Base-by-base conservation (phyloP, 2,329 filamentous ascomycete species). In the Fusarium citri region DNA sequence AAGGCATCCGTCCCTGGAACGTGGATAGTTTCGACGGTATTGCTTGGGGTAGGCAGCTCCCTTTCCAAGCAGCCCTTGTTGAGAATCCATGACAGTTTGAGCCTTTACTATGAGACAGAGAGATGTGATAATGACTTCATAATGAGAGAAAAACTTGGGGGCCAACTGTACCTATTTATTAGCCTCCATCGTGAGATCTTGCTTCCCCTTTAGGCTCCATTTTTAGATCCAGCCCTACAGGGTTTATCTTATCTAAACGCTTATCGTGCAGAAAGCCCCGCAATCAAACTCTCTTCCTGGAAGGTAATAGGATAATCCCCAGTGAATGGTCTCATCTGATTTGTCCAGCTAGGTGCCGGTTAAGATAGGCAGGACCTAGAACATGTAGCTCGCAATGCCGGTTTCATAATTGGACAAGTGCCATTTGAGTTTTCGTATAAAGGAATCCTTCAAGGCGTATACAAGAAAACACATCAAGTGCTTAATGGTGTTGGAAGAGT, bases 231-330 rank as follows among this genome's bases (percentile, higher is more conserved):
- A 37, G 34, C 34, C 34, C 34, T 37, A 37, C 51, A 46, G 5
- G 51, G 51, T 46, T 37, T 23, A 46, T n/a, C 51, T 46, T 55
- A 55, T 55, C 51, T 55, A 46, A 55, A 46, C 40, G 51, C 51
- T 55, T 55, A 55, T 55, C 51, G 41, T 25, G 18, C 34, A 37
- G 34, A 4, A 12, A 12, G 34, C 18, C 34, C 34, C 34, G 6
- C 34, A 37, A n/a, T 37, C 6, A 10, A 12, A 12, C 18, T 12
- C 34, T n/a, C 10, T n/a, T 37, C 34, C 34, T n/a, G 34, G 34
- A n/a, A 37, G 34, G 34, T 37, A 10, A 37, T 37, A 37, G 34
- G 34, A n/a, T 18, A 37, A 7, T n/a, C 34, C 16, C 10, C 18
- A n/a, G 1, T 12, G 10, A 4, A 37, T 12, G 0, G 6, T 37